Base-by-base conservation (phyloP, 768 basidiomycete genomes). In the Lactarius quietus region DNA sequence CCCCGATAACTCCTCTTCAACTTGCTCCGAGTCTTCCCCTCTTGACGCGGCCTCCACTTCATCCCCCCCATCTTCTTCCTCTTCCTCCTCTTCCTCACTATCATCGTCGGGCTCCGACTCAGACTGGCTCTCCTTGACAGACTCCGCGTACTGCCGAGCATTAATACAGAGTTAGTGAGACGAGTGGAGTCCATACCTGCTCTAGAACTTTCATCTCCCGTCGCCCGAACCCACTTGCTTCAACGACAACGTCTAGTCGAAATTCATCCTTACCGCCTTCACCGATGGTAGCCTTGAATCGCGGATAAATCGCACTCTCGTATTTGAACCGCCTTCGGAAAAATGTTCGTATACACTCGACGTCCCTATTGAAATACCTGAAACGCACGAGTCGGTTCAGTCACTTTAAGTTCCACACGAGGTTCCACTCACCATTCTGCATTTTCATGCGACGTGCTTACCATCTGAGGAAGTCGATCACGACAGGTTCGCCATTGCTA, bases 381-480 rank as follows among this genome's bases (percentile, higher is more conserved):
- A 41, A 54, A 67, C 63, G 64, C n/a, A 33, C 68, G 51, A 65
- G 53, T 56, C 41, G 39, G 55, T 57, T 2, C 39, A 51, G 41
- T 52, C 29, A 23, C 20, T 20, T 41, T 20, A 35, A 38, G 17
- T 36, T 39, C 31, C 36, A 54, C 43, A 26, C 38, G 29, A 20
- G 55, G 52, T 23, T 15, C n/a, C 23, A 69, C 86, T 75, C 70
- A 94, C 93, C 90, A 97, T 79, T 98, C 97, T 6, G 97, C 97
- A 74, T 99, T 97, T 71, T 87, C 86, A 70, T 99, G 97, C 55
- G 94, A 91, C 31, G 92, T 95, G 80, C 91, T 93, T 76, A 98
- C 93, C 96, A 98, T 98, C 79, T 99, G 97, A 9, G 97, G 75
- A 99, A 99, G 79, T 99, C 97, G 71, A 99, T 99, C 51, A 99